Evolutionary conservation across 306 rosid genomes (phyloP).

Genomic region (Sophora flavescens): DNA sequence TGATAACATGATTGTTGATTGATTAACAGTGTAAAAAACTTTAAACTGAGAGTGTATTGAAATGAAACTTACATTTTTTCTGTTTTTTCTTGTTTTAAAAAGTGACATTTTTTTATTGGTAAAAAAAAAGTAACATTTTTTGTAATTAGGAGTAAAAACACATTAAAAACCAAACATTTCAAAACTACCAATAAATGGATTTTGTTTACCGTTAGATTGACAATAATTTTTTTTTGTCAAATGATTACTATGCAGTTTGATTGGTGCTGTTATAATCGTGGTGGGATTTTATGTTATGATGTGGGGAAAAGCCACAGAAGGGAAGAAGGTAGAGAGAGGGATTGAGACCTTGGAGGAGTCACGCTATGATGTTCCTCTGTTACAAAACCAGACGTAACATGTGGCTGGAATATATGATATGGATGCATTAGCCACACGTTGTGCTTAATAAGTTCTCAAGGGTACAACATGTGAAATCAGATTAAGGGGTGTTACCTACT

Average conservation of each 20-base stretch:
- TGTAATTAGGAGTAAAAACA: no score
- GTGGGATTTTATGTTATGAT: slow-evolving; percentile 56
- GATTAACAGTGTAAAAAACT: no score
- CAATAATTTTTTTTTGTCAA: neutral
- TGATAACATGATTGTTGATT: no score
- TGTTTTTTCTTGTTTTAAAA: no score
- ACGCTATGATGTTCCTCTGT: slow-evolving; percentile 50
- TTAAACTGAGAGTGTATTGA: no score
- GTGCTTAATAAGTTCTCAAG: neutral
- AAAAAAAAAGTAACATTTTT: no score
- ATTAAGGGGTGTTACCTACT: neutral
- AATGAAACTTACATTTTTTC: no score
- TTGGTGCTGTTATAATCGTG: slow-evolving; percentile 59
- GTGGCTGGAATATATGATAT: neutral
- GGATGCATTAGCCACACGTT: neutral
- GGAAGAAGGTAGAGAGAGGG: slow-evolving; percentile 1
- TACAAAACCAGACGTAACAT: slow-evolving; percentile 46
- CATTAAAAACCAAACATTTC: no score
- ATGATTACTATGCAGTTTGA: slow-evolving; percentile 46
- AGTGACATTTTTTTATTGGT: no score
- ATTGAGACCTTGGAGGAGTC: slow-evolving; percentile 14
- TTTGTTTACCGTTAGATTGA: slow-evolving; percentile 4
- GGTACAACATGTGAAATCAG: neutral
- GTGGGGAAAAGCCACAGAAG: slow-evolving; percentile 65
- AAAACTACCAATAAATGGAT: neutral